phyloP scores from a whole-genome alignment of 2,329 filamentous ascomycete species.

The Aspergillus transmontanensis region DNA sequence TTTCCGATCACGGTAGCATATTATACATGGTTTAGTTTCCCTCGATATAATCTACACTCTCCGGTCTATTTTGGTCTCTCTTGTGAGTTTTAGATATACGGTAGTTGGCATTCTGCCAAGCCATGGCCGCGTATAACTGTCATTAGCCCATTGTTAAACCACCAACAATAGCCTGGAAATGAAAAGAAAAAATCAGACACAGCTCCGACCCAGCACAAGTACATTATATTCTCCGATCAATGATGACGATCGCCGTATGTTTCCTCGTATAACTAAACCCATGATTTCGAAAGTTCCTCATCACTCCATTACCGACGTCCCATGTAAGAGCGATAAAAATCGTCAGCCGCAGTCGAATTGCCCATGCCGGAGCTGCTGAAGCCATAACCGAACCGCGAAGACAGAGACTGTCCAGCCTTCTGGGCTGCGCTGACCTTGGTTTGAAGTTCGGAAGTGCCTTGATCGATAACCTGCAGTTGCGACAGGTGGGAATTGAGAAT shows the following conservation, averaged over 20 bases:
- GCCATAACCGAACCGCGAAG: conserved; percentile 42
- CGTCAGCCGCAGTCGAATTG: conserved; percentile 63
- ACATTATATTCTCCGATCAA: conserved; percentile 10
- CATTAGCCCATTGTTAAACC: conserved; percentile 7
- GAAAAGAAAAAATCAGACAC: neutral
- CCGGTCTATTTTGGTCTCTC: neutral
- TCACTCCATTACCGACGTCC: conserved; percentile 59
- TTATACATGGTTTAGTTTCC: conserved; percentile 3
- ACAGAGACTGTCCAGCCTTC: conserved; percentile 67
- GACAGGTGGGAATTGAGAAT: conserved; percentile 91
- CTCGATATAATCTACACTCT: conserved; percentile 19
- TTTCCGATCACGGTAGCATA: neutral
- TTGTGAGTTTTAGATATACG: neutral
- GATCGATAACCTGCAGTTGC: conserved; percentile 91
- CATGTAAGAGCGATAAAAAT: conserved; percentile 89
- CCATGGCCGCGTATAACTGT: neutral
- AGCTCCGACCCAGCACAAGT: conserved; percentile 6
- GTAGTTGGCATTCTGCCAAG: neutral
- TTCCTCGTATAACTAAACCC: conserved; percentile 1
- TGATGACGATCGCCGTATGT: conserved; percentile 4
- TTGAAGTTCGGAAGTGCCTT: conserved; percentile 77
- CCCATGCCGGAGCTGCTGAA: conserved; percentile 41
- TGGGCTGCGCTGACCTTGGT: conserved; percentile 81
- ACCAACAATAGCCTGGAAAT: neutral
- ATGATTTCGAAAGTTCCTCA: neutral